These are phyloP conservation scores for Mycocentrospora acerina DNA, from an alignment of 2,329 filamentous ascomycete genomes.

Conservation along the genomic window DNA sequence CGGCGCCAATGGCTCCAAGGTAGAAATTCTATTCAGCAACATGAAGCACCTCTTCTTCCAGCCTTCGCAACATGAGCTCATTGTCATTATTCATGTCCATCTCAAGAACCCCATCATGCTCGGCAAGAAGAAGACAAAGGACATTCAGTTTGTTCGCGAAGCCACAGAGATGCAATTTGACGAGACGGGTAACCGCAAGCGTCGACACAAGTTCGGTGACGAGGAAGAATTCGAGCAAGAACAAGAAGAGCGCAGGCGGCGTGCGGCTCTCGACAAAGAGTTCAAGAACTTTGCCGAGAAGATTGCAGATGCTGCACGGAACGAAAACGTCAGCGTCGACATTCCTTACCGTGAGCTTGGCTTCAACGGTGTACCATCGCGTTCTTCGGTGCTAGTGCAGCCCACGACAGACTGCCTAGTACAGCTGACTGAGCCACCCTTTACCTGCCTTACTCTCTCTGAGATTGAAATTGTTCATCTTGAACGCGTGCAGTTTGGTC, in stretches of 20 bases:
- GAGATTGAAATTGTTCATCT: constrained; percentile 96
- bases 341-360: constrained; percentile 96
- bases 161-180: constrained; percentile 98
- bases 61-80: constrained; percentile 91
- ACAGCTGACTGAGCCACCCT: constrained; percentile 94
- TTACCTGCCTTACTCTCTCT: constrained; percentile 91
- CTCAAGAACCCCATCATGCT: constrained; percentile 98
- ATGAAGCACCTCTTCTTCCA: constrained; percentile 99
- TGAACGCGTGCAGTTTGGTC: constrained; percentile 90
- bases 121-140: constrained; percentile 98
- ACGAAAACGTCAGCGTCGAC: constrained; percentile 88
- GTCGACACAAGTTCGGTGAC: constrained; percentile 95
- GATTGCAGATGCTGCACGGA: constrained; percentile 91
- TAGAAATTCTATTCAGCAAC: constrained; percentile 96
- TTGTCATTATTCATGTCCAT: constrained; percentile 97
- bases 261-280: constrained; percentile 89
- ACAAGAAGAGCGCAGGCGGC: constrained; percentile 88
- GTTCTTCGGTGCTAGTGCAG: constrained; percentile 92
- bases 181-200: constrained; percentile 95
- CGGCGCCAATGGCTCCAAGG: constrained; percentile 75
- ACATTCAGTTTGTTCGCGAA: constrained; percentile 97
- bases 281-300: constrained; percentile 97
- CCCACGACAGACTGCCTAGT: constrained; percentile 96
- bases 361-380: constrained; percentile 94
- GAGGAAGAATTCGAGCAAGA: constrained; percentile 99